Base-by-base conservation (phyloP, 257 asterid species). In the Fraxinus pennsylvanica region DNA sequence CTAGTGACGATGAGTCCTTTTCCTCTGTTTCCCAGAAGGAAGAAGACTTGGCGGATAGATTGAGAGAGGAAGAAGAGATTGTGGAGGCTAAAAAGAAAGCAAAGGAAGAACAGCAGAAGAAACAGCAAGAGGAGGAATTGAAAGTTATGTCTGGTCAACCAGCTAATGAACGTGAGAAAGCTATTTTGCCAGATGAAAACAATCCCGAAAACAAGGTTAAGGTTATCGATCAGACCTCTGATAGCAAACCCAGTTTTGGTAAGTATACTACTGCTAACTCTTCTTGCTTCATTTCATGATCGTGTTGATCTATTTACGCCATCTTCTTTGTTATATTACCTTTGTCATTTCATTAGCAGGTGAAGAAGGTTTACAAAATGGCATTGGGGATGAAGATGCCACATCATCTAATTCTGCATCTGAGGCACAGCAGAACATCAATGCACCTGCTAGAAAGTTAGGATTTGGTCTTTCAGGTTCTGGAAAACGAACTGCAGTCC, bases 401-500 rank as follows among this genome's bases (percentile, higher is more conserved):
- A 66, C 74, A 71, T 79, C 86, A 50, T 83, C 88, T 82, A 82
- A 65, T 83, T 76, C 89, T 77, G 84, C 85, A 21, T 45, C 87
- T 38, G 94, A 91, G 59, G 79, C 76, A 32, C 88, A 73, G 76
- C 96, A 90, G 80, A 88, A 81, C 83, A 85, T 85, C 84, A 87
- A 81, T 84, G 91, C 84, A 68, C 97, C 94, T 1, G 72, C 93
- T 35, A 90, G 87, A 78, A 96, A 91, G 85, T 83, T 96, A 85
- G 99, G 97, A 52, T 96, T 96, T 74, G 99, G 99, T 81, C 95
- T 96, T 82, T 81, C 87, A 39, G 96, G 93, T 54, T 89, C 89
- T 12, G 99, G 99, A 36, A 93, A 96, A 86, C 85, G 97, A 85
- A 86, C 98, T 76, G 81, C 97, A 10, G 97, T 93, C 54, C 98